These are phyloP conservation scores for Neurospora sp. DNA, from an alignment of 495 filamentous ascomycete genomes.

Conservation along the genomic window DNA sequence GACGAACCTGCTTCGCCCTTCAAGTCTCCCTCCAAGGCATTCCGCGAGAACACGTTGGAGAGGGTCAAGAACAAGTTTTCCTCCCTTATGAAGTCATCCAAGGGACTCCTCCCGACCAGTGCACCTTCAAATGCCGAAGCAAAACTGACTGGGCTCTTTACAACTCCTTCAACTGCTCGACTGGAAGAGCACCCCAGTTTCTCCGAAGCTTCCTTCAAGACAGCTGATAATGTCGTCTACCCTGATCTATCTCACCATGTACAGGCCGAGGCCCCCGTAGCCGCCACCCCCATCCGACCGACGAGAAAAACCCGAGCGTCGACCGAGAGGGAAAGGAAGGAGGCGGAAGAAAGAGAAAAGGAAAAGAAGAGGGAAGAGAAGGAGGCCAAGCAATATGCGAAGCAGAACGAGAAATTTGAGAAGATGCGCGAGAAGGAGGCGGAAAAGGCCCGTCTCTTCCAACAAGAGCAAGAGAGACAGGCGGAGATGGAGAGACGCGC, in stretches of 20 bases:
- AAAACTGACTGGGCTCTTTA: slow-evolving; percentile 40
- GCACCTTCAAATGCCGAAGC: slow-evolving; percentile 68
- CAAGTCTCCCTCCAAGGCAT: slow-evolving; percentile 57
- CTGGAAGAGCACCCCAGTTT: slow-evolving; percentile 22
- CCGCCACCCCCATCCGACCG: slow-evolving; percentile 28
- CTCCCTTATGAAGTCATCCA: slow-evolving; percentile 77
- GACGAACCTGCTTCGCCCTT: slow-evolving; percentile 52
- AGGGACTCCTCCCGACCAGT: slow-evolving; percentile 70
- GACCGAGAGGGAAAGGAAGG: slow-evolving; percentile 54
- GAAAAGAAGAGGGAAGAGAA: slow-evolving; percentile 44
- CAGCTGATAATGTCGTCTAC: slow-evolving; percentile 28
- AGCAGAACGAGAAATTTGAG: slow-evolving; percentile 48
- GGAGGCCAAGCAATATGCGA: slow-evolving; percentile 32
- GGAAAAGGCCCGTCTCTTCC: slow-evolving; percentile 50
- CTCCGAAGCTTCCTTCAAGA: slow-evolving; percentile 30
- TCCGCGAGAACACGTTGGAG: slow-evolving; percentile 68
- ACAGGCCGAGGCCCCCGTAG: slow-evolving; percentile 12
- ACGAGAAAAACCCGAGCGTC: slow-evolving; percentile 59
- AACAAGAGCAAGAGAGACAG: slow-evolving; percentile 51
- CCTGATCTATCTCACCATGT: slow-evolving; percentile 32
- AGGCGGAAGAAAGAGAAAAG: slow-evolving; percentile 54
- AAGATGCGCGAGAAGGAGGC: slow-evolving; percentile 45
- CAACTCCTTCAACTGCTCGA: slow-evolving; percentile 30
- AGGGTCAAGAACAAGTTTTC: slow-evolving; percentile 82
- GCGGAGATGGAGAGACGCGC: slow-evolving; percentile 39